A percentile compares a stretch with the other conserved stretches of the same genome.
phyloP scores from a whole-genome alignment of 169 alveolate genomes.

The Perkinsus marinus region DNA sequence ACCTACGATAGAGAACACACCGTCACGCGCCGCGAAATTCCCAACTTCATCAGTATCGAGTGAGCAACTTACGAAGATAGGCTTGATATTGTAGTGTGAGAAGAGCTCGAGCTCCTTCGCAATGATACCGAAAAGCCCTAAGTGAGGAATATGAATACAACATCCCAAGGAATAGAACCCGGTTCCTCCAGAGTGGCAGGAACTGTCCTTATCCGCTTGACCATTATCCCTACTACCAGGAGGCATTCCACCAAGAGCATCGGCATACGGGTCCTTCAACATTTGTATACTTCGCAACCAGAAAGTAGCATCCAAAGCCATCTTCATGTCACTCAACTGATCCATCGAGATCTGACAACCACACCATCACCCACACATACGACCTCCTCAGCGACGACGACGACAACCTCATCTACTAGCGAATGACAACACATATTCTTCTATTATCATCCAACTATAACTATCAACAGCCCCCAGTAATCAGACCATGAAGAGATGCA shows the following conservation, averaged over 20 bases:
- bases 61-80: conserved; percentile 12
- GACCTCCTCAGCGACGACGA: too few relatives aligned
- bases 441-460: too few relatives aligned
- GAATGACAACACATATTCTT: too few relatives aligned
- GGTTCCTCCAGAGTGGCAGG: not conserved
- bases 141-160: not conserved
- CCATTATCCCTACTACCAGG: not conserved
- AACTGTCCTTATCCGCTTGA: too few relatives aligned
- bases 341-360: not conserved
- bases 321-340: not conserved
- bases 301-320: conserved; percentile 20
- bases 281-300: conserved; percentile 14
- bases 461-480: too few relatives aligned
- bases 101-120: conserved; percentile 12
- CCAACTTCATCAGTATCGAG: too few relatives aligned
- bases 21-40: not conserved
- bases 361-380: not conserved
- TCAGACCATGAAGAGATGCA: too few relatives aligned
- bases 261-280: conserved; percentile 14
- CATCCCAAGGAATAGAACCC: not conserved
- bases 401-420: not conserved
- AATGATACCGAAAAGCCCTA: not conserved
- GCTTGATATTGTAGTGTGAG: conserved; percentile 5
- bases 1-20: not conserved
- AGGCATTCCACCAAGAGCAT: conserved; percentile 15